Evolutionary conservation across 1,284 basidiomycete species (phyloP).

Genomic region (Sporisorium reilianum): DNA sequence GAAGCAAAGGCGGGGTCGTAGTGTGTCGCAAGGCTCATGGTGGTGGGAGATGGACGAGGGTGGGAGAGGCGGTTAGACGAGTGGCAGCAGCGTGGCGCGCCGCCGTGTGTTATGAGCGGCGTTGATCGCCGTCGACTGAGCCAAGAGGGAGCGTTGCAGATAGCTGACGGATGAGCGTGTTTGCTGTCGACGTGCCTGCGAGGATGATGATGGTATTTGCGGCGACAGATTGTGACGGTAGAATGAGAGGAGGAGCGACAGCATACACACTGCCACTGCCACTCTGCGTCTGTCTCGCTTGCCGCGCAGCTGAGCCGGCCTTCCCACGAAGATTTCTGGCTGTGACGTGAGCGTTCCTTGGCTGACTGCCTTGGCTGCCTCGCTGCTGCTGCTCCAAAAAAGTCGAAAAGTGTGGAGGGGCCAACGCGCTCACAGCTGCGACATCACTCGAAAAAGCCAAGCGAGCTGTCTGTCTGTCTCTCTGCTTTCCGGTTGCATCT

Average conservation of each 20-base stretch:
- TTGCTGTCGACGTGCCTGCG: not conserved
- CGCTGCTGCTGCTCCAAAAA: too few relatives aligned
- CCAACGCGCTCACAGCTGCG: not conserved
- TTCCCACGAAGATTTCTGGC: too few relatives aligned
- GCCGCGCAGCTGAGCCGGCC: not conserved
- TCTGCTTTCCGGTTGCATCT: too few relatives aligned
- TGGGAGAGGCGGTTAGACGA: too few relatives aligned
- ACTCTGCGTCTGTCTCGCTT: not conserved
- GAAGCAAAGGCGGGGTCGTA: conserved; percentile 52
- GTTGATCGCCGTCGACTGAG: not conserved
- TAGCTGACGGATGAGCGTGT: not conserved
- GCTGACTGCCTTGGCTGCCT: not conserved
- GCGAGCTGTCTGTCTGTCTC: too few relatives aligned
- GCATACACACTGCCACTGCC: too few relatives aligned
- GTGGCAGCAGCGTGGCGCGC: too few relatives aligned
- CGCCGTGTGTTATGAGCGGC: too few relatives aligned
- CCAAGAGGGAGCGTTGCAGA: not conserved
- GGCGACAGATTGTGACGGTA: too few relatives aligned
- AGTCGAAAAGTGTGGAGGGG: conserved; percentile 8
- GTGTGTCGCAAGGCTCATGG: conserved; percentile 20
- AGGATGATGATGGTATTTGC: not conserved
- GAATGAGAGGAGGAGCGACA: not conserved
- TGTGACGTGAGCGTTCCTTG: conserved; percentile 6
- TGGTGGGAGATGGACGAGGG: not conserved
- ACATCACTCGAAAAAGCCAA: too few relatives aligned